Percentiles rank a stretch among this genome's conserved stretches.
Conservation (phyloP, 768 basidiomycete genomes). For the Lactarius tabidus region DNA sequence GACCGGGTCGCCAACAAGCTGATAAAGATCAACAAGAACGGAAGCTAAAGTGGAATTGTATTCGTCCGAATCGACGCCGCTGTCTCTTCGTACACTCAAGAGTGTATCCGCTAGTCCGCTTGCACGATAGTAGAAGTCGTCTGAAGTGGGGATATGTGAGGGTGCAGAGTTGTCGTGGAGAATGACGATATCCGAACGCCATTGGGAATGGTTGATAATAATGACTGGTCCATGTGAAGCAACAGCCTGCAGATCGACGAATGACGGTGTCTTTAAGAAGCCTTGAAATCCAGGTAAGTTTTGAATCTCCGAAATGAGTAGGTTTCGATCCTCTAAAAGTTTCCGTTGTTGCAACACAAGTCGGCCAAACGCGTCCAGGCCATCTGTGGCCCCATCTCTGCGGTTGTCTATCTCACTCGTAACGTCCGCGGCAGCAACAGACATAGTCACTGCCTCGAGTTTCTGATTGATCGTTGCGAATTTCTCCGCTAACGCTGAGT, state of each 20-base stretch:
- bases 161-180: slow-evolving; percentile 45
- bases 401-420: not conserved
- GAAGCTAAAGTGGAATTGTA: not conserved
- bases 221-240: slow-evolving; percentile 3
- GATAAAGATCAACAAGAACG: slow-evolving; percentile 2
- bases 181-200: slow-evolving; percentile 1
- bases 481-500: not conserved
- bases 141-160: slow-evolving; percentile 33
- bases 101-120: not conserved
- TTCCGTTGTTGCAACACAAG: not conserved
- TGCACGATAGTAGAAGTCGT: slow-evolving; percentile 3
- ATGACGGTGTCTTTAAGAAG: not conserved
- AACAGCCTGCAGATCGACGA: not conserved
- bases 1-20: slow-evolving; percentile 12
- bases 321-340: not conserved
- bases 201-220: not conserved
- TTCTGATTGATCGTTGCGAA: not conserved
- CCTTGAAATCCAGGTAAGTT: not conserved
- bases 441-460: not conserved
- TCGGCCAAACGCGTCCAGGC: not conserved
- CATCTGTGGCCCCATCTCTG: not conserved
- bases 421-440: not conserved
- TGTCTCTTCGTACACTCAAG: not conserved
- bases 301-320: not conserved
- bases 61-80: not conserved